Evolutionary conservation across 305 asterid genomes (phyloP).

Genomic region (Rubia tinctorum): DNA sequence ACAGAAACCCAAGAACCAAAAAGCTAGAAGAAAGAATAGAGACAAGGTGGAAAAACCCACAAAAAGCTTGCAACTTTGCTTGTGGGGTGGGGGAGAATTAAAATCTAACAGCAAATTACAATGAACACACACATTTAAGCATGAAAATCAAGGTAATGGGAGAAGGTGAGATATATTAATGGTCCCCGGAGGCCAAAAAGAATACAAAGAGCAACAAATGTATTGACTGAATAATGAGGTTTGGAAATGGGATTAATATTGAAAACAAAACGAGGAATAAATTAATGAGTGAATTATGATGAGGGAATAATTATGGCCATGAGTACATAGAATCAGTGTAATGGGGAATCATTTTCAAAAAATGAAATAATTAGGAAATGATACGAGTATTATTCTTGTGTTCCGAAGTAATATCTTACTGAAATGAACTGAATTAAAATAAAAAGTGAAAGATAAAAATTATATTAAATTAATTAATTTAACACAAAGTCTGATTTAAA

Average conservation of each 20-base stretch:
- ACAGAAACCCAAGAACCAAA: constrained; percentile 44
- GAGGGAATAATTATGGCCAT: neutral
- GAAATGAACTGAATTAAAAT: no score
- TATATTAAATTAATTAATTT: no score
- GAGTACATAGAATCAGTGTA: neutral
- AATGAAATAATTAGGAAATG: constrained; percentile 19
- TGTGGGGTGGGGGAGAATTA: constrained; percentile 42
- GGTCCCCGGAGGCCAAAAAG: constrained; percentile 37
- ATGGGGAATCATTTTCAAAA: neutral
- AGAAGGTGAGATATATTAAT: constrained; percentile 36
- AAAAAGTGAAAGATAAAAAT: no score
- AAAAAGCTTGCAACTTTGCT: constrained; percentile 55
- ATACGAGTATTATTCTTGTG: neutral
- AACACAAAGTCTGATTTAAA: no score
- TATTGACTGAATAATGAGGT: constrained; percentile 23
- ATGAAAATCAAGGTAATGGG: constrained; percentile 25
- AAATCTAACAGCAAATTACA: constrained; percentile 6
- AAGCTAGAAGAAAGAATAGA: constrained; percentile 33
- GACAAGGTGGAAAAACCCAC: constrained; percentile 20
- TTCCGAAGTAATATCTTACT: no score
- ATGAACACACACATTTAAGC: constrained; percentile 13
- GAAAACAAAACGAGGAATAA: neutral
- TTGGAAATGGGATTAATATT: neutral
- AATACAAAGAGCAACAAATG: constrained; percentile 32
- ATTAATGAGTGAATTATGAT: neutral